phyloP scores from a whole-genome alignment of 768 basidiomycete species.

The Suillus subluteus region DNA sequence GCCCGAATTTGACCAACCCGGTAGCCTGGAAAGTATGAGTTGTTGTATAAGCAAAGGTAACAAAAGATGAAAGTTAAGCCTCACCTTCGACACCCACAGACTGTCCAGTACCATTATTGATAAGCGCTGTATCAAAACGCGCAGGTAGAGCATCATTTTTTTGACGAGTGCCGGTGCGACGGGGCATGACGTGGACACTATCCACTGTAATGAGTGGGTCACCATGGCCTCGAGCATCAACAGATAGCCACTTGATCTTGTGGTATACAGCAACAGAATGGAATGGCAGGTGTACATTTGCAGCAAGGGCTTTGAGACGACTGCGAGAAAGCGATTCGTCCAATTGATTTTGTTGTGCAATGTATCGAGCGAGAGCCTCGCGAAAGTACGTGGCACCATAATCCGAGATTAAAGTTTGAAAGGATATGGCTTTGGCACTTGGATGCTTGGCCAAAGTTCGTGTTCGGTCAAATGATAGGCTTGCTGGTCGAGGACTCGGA shows the following conservation, averaged over 20 bases:
- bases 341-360: no score
- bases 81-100: constrained; percentile 23
- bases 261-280: background rate
- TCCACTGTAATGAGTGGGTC: background rate
- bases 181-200: background rate
- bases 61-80: no score
- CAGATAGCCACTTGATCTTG: background rate
- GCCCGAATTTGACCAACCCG: no score
- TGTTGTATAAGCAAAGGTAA: no score
- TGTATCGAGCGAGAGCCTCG: no score
- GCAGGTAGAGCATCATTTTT: background rate
- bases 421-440: background rate
- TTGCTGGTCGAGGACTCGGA: background rate
- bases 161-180: background rate
- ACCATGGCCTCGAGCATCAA: background rate
- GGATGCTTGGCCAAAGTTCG: background rate
- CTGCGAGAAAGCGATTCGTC: background rate
- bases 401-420: background rate
- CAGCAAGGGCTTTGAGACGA: background rate
- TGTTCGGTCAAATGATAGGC: background rate
- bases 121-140: constrained; percentile 16
- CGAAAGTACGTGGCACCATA: no score
- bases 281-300: background rate
- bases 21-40: no score
- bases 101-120: constrained; percentile 11